A percentile compares a stretch with the other conserved stretches of the same genome.
phyloP scores from a whole-genome alignment of 192 early-diverging fungal species.

The Entomortierella chlamydospora region DNA sequence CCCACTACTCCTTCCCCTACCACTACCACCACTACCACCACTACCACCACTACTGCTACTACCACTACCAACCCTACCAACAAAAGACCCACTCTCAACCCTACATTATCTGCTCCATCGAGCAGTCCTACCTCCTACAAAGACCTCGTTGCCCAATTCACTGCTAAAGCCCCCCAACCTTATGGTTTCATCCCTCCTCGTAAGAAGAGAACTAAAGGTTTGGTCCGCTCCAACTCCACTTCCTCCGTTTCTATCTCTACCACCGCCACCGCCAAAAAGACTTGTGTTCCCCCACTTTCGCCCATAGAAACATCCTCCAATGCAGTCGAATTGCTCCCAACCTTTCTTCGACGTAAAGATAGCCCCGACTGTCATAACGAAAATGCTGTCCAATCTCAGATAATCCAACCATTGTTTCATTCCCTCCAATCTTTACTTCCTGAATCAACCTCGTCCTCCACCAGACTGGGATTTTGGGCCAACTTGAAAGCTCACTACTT shows the following conservation, averaged over 20 bases:
- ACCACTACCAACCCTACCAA: background rate
- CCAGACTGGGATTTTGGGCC: conserved; percentile 43
- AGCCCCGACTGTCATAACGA: background rate
- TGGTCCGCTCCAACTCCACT: conserved; percentile 17
- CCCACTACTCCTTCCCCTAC: background rate
- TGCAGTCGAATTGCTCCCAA: conserved; percentile 18
- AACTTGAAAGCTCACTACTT: conserved; percentile 49
- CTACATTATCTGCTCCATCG: conserved; percentile 17
- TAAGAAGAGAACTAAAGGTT: conserved; percentile 4
- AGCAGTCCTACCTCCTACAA: conserved; percentile 41
- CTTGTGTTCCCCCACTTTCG: conserved; percentile 16
- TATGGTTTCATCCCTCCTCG: conserved; percentile 52
- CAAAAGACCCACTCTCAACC: conserved; percentile 2
- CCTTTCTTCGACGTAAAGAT: background rate
- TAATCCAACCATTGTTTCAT: conserved; percentile 35
- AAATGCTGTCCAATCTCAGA: conserved; percentile 5
- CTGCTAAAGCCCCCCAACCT: conserved; percentile 40
- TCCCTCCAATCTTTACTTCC: conserved; percentile 39
- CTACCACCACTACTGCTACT: background rate
- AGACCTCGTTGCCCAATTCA: conserved; percentile 50
- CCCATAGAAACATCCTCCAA: conserved; percentile 7
- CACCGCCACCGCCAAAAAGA: too few species aligned
- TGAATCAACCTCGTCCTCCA: conserved; percentile 35
- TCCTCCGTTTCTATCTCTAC: conserved; percentile 12
- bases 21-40: background rate